Conservation (phyloP, 78 protist genomes). For the Pigoraptor vietnamica region DNA sequence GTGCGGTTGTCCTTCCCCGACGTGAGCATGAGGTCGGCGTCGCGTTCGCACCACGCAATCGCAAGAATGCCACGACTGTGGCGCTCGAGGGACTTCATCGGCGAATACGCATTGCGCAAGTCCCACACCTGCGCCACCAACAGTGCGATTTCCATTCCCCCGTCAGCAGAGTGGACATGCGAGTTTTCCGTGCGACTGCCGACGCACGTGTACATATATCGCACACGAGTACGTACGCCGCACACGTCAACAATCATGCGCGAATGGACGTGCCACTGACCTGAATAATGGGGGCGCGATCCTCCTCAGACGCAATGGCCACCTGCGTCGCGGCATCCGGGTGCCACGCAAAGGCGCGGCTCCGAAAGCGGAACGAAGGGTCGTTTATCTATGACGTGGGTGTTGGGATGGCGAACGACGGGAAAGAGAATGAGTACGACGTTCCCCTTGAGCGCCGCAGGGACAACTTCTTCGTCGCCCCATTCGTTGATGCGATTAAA, state of each 20-base stretch:
- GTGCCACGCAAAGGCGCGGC: background rate
- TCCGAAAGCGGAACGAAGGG: background rate
- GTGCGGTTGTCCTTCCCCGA: slow-evolving; percentile 60
- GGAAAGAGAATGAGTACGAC: background rate
- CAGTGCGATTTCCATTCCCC: no score
- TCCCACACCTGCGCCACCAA: slow-evolving; percentile 52
- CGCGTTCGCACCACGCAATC: slow-evolving; percentile 55
- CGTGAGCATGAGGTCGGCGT: slow-evolving; percentile 34
- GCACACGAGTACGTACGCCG: background rate
- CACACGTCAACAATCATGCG: background rate
- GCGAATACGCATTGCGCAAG: slow-evolving; percentile 51
- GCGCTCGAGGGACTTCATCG: slow-evolving; percentile 20
- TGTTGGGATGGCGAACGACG: background rate
- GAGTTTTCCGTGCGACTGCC: no score
- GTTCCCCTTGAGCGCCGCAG: no score
- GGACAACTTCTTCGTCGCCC: no score
- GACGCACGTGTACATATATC: no score
- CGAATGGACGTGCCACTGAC: background rate
- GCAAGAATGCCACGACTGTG: slow-evolving; percentile 53
- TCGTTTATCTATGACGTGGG: background rate
- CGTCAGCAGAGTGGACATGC: no score
- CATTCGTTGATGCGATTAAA: no score
- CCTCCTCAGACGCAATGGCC: slow-evolving; percentile 53
- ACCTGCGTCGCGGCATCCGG: slow-evolving; percentile 32
- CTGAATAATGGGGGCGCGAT: slow-evolving; percentile 27